Base-by-base conservation (phyloP, 2,329 filamentous ascomycete genomes). In the Aspergillus tamarii region DNA sequence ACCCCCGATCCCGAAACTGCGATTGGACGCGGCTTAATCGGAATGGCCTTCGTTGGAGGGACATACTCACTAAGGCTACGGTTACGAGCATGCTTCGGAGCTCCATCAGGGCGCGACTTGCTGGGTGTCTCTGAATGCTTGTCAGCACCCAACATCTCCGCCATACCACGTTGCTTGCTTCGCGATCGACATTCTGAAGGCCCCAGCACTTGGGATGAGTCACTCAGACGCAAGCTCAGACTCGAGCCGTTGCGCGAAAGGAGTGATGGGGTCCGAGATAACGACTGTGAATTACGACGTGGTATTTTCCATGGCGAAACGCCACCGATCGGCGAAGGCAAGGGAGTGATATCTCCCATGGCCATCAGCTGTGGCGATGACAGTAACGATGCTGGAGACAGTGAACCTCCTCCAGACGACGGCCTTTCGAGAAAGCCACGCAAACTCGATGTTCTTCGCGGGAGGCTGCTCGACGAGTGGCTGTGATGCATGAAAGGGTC, bases 31-130 rank as follows among this genome's bases (percentile, higher is more conserved):
- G 82, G 80, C 72, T 88, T 91, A 0, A 89, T 84, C 57, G 91
- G 85, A 50, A 88, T 84, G 67, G 90, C 82, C 14, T 71, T 70
- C 6, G 87, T 81, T 60, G 95, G 91, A 2, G 93, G 93, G 0
- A 88, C 85, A 77, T 96, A 97, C 68, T 97, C 94, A 80, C 93
- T 97, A 30, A 95, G 82, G 77, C 94, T 97, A 70, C 94, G 86
- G 76, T 95, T 93, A 64, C 91, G 87, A 14, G 83, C 82, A 76
- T 92, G 91, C 16, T 70, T 76, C 61, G 68, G 70, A 43, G 70
- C 70, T 12, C 66, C 67, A 21, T 77, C 77, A 4, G 48, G 10
- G 4, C 34, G 58, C 43, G 73, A 56, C 62, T 68, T 71, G 58
- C 64, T 61, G 59, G 69, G 65, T 43, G 65, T 64, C 26, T 68